Conservation (phyloP, 768 basidiomycete species). For the Lepiota venenata region DNA sequence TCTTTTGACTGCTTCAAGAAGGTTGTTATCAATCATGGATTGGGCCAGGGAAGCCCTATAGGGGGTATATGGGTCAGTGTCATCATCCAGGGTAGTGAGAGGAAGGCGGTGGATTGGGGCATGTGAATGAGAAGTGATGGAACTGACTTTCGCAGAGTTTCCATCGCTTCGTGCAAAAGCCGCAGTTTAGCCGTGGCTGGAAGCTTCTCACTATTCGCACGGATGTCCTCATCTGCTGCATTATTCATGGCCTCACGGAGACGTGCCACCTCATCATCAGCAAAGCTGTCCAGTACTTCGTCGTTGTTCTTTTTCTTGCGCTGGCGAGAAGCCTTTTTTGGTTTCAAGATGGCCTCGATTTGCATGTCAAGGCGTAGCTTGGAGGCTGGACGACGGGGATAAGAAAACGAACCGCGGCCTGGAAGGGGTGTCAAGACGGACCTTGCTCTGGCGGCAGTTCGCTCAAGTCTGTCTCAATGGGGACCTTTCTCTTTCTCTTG, state of each 20-base stretch:
- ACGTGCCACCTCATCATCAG: constrained; percentile 89
- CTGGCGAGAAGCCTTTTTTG: constrained; percentile 63
- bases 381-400: constrained; percentile 46
- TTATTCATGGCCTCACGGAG: constrained; percentile 85
- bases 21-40: constrained; percentile 93
- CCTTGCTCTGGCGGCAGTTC: constrained; percentile 79
- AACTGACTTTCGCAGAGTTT: constrained; percentile 82
- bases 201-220: constrained; percentile 71
- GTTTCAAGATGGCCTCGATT: constrained; percentile 84
- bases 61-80: constrained; percentile 3
- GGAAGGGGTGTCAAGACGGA: constrained; percentile 26
- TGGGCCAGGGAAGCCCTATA: constrained; percentile 81
- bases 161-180: constrained; percentile 87
- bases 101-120: background rate
- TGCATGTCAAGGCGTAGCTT: constrained; percentile 78
- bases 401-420: constrained; percentile 3
- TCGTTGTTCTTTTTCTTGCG: constrained; percentile 78
- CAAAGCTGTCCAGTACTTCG: constrained; percentile 79
- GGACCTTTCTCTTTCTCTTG: constrained; percentile 57
- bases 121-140: background rate
- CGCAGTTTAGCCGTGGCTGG: constrained; percentile 85
- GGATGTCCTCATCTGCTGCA: constrained; percentile 83
- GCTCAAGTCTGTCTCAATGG: constrained; percentile 61
- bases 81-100: constrained; percentile 12
- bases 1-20: constrained; percentile 81